Evolutionary conservation across 139 green algal genomes (phyloP).

Genomic region (Tetratostichococcus sp.): DNA sequence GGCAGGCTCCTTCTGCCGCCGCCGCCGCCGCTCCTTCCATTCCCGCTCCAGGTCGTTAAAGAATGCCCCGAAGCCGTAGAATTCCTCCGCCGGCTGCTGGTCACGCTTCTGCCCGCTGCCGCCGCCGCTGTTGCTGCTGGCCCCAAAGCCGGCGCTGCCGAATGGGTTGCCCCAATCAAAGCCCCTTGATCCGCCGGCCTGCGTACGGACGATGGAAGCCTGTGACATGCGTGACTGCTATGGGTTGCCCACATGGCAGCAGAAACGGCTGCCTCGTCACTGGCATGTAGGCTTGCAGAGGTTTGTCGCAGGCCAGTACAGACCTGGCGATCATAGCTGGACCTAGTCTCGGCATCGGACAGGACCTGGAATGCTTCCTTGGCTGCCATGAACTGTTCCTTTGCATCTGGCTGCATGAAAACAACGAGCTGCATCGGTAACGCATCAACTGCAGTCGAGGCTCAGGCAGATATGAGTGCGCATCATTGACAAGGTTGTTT

Average conservation of each 20-base stretch:
- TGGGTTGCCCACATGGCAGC: too few relatives aligned
- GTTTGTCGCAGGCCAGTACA: neutral
- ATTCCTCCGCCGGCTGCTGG: constrained; percentile 16
- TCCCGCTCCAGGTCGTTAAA: constrained; percentile 57
- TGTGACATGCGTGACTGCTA: too few relatives aligned
- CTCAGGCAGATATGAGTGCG: too few relatives aligned
- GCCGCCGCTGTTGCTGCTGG: constrained; percentile 9
- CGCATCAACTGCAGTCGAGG: too few relatives aligned
- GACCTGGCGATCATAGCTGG: constrained; percentile 46
- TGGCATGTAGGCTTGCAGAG: too few relatives aligned
- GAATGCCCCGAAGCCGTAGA: constrained; percentile 55
- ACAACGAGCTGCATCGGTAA: too few relatives aligned
- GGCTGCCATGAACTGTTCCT: constrained; percentile 71
- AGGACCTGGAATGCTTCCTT: constrained; percentile 74
- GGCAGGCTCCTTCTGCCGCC: constrained; percentile 17
- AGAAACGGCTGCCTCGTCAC: too few relatives aligned
- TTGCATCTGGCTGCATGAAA: constrained; percentile 57
- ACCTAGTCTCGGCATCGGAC: constrained; percentile 30
- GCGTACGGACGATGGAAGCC: too few relatives aligned
- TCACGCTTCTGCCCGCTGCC: neutral
- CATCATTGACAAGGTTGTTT: too few relatives aligned
- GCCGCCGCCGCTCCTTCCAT: constrained; percentile 14
- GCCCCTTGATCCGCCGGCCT: neutral
- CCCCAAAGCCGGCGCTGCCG: constrained; percentile 3
- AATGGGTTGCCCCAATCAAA: constrained; percentile 21